phyloP scores from a whole-genome alignment of 1,284 basidiomycete genomes.

The Phellinidium pouzarii region DNA sequence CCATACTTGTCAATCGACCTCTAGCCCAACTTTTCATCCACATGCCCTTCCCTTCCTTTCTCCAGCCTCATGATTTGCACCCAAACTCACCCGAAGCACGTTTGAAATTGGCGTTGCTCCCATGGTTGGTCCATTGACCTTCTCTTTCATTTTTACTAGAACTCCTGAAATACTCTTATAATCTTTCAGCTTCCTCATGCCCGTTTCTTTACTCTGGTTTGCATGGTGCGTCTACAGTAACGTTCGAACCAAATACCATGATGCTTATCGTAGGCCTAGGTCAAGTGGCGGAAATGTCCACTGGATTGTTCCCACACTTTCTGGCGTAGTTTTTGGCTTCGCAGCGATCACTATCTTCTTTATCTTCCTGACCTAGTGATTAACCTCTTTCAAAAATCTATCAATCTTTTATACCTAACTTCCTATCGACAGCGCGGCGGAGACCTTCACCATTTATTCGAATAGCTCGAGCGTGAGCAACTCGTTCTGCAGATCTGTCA shows the following conservation, averaged over 20 bases:
- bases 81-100: conserved; percentile 14
- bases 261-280: conserved; percentile 17
- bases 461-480: conserved; percentile 24
- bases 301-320: conserved; percentile 25
- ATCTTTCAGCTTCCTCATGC: conserved; percentile 17
- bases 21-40: conserved; percentile 8
- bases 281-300: conserved; percentile 24
- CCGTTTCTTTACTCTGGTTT: conserved; percentile 26
- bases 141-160: neutral
- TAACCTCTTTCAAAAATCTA: neutral
- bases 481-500: conserved; percentile 23
- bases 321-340: conserved; percentile 25
- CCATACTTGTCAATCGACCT: conserved; percentile 3
- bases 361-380: conserved; percentile 1
- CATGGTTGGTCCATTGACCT: conserved; percentile 10
- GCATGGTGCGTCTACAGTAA: conserved; percentile 22
- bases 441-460: conserved; percentile 24
- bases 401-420: neutral
- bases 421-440: conserved; percentile 17
- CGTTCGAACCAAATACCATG: no score
- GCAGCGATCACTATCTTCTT: conserved; percentile 13
- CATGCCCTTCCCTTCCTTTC: conserved; percentile 20
- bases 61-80: conserved; percentile 1
- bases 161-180: neutral
- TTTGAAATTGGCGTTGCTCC: conserved; percentile 16